phyloP scores from a whole-genome alignment of 2,329 filamentous ascomycete genomes.

The Fusarium setosum region DNA sequence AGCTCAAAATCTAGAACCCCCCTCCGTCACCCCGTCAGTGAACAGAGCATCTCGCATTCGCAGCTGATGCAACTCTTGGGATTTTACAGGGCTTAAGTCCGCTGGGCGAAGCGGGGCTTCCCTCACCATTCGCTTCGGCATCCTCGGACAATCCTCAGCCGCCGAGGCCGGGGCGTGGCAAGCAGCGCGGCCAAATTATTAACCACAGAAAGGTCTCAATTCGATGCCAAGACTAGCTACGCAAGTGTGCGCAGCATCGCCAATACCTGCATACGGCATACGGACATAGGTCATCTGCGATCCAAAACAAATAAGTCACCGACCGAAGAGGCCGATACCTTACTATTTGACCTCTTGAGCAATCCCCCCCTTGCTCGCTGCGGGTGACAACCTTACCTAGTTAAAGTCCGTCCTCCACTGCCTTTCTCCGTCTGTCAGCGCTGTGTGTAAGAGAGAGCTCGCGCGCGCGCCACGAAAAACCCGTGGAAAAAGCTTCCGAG shows the following conservation, averaged over 20 bases:
- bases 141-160: conserved; percentile 29
- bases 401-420: neutral
- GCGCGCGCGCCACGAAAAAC: conserved; percentile 6
- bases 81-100: conserved; percentile 41
- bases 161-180: conserved; percentile 34
- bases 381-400: no score
- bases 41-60: neutral
- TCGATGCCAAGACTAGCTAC: neutral
- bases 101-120: conserved; percentile 28
- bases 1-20: neutral
- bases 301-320: no score
- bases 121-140: conserved; percentile 29
- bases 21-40: neutral
- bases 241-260: no score
- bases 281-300: no score
- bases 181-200: conserved; percentile 8
- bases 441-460: neutral
- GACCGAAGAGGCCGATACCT: no score
- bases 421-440: neutral
- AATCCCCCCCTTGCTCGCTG: no score
- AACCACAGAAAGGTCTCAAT: neutral
- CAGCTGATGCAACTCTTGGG: conserved; percentile 26
- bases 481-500: neutral
- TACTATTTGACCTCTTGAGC: no score
- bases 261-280: no score